Base-by-base conservation (phyloP, 345 rosid species). In the Ceriops decandra region DNA sequence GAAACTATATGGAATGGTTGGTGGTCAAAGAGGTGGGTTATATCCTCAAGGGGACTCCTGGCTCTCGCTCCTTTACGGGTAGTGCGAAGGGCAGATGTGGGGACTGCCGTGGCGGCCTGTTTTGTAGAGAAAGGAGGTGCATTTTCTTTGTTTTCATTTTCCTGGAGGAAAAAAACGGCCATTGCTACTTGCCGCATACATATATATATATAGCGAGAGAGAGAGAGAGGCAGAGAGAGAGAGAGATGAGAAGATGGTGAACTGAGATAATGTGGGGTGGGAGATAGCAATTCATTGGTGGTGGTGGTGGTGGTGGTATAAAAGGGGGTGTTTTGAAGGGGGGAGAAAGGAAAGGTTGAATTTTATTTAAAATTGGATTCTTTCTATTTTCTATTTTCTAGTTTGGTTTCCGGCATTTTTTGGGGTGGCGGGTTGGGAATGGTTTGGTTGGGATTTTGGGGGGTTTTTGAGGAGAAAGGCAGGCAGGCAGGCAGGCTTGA, bases 11-110 rank as follows among this genome's bases (percentile, higher is more conserved):
- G 0, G 19, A 63, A 30, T 33, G 36, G 52, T 7, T 54, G 54
- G 59, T 73, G 54, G 59, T 73, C 26, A n/a, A 76, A 24, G 63
- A 79, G 66, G 16, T 69, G 35, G 69, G 83, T 74, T 15, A 81
- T 79, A 68, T 84, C 85, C 49, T 67, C 74, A 31, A 81, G 83
- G 38, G 85, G 82, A 13, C 35, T 63, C 60, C 81, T 74, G 38
- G 26, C 9, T 62, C 66, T 72, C 42, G 19, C 49, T 42, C 68
- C 52, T 53, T 66, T 70, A 7, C 31, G 22, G 65, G 7, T 19
- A 56, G 56, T 21, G 22, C 57, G 28, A 7, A 66, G 38, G 11
- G 64, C 46, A 49, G 75, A 64, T 21, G 49, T 73, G 1, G 63
- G 22, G 21, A 27, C 19, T 4, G 30, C 21, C 16, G 19, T 5